Base-by-base conservation (phyloP, 2,329 filamentous ascomycete genomes). In the Colletotrichum chlorophyti region DNA sequence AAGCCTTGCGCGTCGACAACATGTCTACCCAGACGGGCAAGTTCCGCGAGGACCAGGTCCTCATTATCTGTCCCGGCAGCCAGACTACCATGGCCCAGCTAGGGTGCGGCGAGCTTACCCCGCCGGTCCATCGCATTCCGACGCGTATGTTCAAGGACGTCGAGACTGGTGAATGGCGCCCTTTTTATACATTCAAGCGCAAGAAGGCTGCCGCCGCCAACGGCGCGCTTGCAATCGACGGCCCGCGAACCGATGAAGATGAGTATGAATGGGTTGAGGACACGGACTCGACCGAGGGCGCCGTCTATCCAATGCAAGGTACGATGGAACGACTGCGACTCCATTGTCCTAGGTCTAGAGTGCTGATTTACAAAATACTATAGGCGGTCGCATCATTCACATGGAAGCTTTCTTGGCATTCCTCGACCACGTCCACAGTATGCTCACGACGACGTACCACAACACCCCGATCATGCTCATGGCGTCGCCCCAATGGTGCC, bases 331-430 rank as follows among this genome's bases (percentile, higher is more conserved):
- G 40, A 45, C 37, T 37, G 26, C 37, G n/a, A 14, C 21, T n/a
- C n/a, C 38, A 26, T 26, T 19, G 17, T 23, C 32, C 32, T 11
- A 41, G 7, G 41, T 27, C 19, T 41, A 49, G 34, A 4, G 17
- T 35, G 35, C 34, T 51, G 51, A 54, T 51, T 58, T 32, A 31
- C 45, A 48, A 42, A 45, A 65, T 29, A 62, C 50, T 69, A n/a
- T 75, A 80, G 86, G 89, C 64, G 95, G 95, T 54, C 87, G 86
- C 68, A 95, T 99, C 61, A 87, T 90, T 38, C 87, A 98, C 71
- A 97, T 96, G 92, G 83, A 88, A 1, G 94, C 92, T 65, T 96
- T 99, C 78, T 90, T 97, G 64, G 94, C 95, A 27, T 89, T 98
- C 68, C 85, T 99, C 69, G 91, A 93, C 53, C 91, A 99, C 72